Percentiles rank a stretch among this genome's conserved stretches.
Conservation (phyloP, 2,329 filamentous ascomycete genomes). For the Aspergillus chevalieri region DNA sequence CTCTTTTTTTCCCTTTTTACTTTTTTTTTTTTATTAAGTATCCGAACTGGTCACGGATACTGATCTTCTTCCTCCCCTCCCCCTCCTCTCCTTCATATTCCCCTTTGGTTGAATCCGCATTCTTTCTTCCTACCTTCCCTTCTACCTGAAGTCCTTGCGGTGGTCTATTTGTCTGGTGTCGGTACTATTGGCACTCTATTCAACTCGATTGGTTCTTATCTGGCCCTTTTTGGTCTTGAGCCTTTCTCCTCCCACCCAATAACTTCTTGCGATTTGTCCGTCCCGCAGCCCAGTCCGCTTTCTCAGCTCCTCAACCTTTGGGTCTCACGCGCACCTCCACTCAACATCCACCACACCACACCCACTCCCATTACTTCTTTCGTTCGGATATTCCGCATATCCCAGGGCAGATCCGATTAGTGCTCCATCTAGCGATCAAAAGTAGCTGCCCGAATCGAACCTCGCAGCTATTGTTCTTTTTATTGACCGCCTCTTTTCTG, state of each 20-base stretch:
- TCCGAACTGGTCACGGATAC: not conserved
- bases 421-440: constrained; percentile 23
- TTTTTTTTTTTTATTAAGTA: constrained; percentile 3
- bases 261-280: constrained; percentile 18
- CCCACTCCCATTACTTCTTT: constrained; percentile 10
- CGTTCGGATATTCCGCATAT: constrained; percentile 31
- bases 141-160: constrained; percentile 2
- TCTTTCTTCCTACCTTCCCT: constrained; percentile 1
- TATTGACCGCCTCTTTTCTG: constrained; percentile 27
- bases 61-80: constrained; percentile 2
- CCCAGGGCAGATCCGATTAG: constrained; percentile 17
- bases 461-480: constrained; percentile 27
- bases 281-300: constrained; percentile 14
- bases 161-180: constrained; percentile 14
- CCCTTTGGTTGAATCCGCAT: constrained; percentile 9
- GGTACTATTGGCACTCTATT: constrained; percentile 26
- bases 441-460: constrained; percentile 50
- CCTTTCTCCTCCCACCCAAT: constrained; percentile 8
- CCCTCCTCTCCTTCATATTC: constrained; percentile 8
- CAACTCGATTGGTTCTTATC: constrained; percentile 16
- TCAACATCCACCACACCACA: constrained; percentile 11
- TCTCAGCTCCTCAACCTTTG: constrained; percentile 22
- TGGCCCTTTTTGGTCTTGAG: constrained; percentile 12
- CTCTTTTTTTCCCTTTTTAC: constrained; percentile 1
- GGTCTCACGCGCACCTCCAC: constrained; percentile 25